Evolutionary conservation across 805 yeast genomes (phyloP), one percentile per base, ranked within the genome.

Genomic region (Pichia occidentalis): DNA sequence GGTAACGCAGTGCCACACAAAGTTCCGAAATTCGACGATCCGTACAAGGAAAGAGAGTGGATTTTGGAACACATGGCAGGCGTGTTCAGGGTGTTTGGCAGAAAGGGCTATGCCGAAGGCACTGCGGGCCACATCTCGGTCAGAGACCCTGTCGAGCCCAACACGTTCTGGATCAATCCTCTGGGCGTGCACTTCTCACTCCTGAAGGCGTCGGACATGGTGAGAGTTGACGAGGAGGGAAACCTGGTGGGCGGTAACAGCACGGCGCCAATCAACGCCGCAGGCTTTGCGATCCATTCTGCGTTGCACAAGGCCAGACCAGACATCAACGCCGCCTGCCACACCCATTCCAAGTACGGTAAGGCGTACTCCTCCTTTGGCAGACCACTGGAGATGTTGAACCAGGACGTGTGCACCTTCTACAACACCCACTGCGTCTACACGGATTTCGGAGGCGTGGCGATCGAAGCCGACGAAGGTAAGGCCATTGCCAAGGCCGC

Each of bases 121-220:
- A 59, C 76, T 16, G 86, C 95, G 0, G 95, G 95, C 17, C 95
- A 85, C 56, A 85, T 85, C 41, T 80, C 92, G 7, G 71, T 85
- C 10, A 71, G 92, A 49, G 95, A 85, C 53, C 95, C 95, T 3
- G 76, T 82, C 30, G 76, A 80, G 46, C 81, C 81, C n/a, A 57
- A 67, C 32, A 82, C 90, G 3, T 85, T 85, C 57, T 85, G 95
- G 95, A 83, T 85, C 56, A 85, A 85, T 60, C 95, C 95, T 4
- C 64, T 85, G 46, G 90, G 82, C n/a, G 71, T 68, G 47, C 95
- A 85, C 59, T 85, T 82, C 57, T 68, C 73, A 16, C 53, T 72
- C 30, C 60, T 79, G 53, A 72, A 65, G 47, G 82, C 77, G 21
- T 63, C 73, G 14, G 85, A 78, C 48, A 66, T 79, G 70, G 81